A percentile compares a stretch with the other conserved stretches of the same genome.
Conservation (phyloP, 192 early-diverging fungal genomes). For the Podila minutissima region DNA sequence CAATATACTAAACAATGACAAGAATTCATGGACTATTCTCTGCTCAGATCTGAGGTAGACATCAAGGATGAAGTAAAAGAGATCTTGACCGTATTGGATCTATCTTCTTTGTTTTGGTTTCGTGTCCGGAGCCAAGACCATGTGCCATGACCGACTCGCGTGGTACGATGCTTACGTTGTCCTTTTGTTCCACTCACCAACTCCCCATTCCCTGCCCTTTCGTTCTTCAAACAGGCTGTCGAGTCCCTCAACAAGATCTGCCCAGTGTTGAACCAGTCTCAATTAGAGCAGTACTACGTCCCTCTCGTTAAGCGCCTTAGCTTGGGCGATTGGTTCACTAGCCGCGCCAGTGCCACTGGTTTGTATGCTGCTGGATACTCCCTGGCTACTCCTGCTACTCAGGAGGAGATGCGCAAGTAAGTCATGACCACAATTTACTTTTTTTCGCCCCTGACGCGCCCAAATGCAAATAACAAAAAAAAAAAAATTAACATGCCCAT, state of each 20-base stretch:
- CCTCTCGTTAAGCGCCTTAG: conserved; percentile 93
- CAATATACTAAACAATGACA: background rate
- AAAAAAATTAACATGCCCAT: background rate
- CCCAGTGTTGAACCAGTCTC: conserved; percentile 73
- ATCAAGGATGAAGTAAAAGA: no score
- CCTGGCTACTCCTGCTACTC: conserved; percentile 73
- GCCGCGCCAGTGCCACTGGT: conserved; percentile 92
- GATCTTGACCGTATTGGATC: no score
- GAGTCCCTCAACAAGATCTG: conserved; percentile 91
- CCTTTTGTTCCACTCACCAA: background rate
- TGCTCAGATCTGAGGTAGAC: no score
- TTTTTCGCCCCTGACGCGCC: background rate
- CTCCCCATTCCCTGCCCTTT: background rate
- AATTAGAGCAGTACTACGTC: conserved; percentile 91
- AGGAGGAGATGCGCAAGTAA: conserved; percentile 88
- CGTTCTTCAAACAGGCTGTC: conserved; percentile 77
- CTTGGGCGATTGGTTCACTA: conserved; percentile 98
- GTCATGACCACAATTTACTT: background rate
- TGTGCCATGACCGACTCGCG: background rate
- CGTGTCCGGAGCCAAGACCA: background rate
- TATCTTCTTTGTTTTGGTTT: no score
- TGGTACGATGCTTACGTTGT: background rate
- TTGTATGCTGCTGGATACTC: conserved; percentile 90
- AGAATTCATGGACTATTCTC: no score
- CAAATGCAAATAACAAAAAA: background rate